Evolutionary conservation across 2,329 filamentous ascomycete genomes (phyloP).

Genomic region (Fusarium sp.): DNA sequence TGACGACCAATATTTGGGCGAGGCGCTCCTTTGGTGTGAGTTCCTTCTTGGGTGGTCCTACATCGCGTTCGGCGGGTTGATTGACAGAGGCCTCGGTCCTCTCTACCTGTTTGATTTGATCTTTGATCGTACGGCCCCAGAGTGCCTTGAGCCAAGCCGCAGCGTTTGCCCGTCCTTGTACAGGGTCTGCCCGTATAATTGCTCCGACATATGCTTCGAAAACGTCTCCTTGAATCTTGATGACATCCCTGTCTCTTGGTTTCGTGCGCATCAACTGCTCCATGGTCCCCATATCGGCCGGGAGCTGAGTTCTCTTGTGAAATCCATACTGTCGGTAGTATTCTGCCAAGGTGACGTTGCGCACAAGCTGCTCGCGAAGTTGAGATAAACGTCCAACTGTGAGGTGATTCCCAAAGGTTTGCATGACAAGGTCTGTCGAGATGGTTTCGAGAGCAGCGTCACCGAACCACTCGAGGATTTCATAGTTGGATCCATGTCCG

Average conservation of each 20-base stretch:
- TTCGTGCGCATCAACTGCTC: slow-evolving; percentile 38
- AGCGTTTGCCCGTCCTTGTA: slow-evolving; percentile 66
- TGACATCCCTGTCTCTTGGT: slow-evolving; percentile 60
- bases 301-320: slow-evolving; percentile 67
- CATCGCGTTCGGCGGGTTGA: neutral
- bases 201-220: slow-evolving; percentile 92
- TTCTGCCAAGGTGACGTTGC: slow-evolving; percentile 76
- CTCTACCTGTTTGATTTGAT: slow-evolving; percentile 59
- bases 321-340: slow-evolving; percentile 77
- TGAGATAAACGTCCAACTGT: slow-evolving; percentile 74
- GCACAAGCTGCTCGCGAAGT: slow-evolving; percentile 78
- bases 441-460: slow-evolving; percentile 85
- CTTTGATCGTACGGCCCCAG: slow-evolving; percentile 71
- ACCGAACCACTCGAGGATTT: slow-evolving; percentile 86
- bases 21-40: slow-evolving; percentile 46
- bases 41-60: slow-evolving; percentile 7
- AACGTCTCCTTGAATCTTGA: slow-evolving; percentile 82
- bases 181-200: slow-evolving; percentile 71
- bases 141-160: slow-evolving; percentile 76
- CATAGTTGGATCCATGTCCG: slow-evolving; percentile 62
- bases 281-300: slow-evolving; percentile 51
- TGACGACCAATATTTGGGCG: slow-evolving; percentile 57
- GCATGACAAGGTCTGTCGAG: slow-evolving; percentile 76
- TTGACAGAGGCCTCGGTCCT: slow-evolving; percentile 19
- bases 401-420: slow-evolving; percentile 68